These are phyloP conservation scores for Geoglossum cookeanum DNA, from an alignment of 2,329 filamentous ascomycete species.

Conservation along the genomic window DNA sequence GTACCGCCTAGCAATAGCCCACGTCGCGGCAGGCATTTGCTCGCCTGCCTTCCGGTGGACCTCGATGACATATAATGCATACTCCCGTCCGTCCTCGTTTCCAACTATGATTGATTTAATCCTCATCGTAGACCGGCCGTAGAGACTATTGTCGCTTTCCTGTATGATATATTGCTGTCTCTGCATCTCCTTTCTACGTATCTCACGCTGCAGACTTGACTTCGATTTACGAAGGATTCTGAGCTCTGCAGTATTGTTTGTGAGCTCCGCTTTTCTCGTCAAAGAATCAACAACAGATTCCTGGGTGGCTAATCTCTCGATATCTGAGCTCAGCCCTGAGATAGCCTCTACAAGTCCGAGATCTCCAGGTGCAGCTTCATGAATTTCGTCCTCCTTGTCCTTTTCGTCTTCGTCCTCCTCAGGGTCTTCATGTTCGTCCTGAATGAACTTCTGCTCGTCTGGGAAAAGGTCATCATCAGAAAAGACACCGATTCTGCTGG, in stretches of 20 bases:
- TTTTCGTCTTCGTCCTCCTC: constrained; percentile 37
- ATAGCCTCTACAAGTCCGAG: constrained; percentile 88
- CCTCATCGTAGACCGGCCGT: constrained; percentile 71
- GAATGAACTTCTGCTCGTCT: constrained; percentile 67
- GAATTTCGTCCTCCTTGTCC: constrained; percentile 53
- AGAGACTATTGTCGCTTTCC: constrained; percentile 93
- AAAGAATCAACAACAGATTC: constrained; percentile 82
- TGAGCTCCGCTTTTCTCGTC: constrained; percentile 84
- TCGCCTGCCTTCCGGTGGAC: constrained; percentile 80
- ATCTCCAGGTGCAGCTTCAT: constrained; percentile 87
- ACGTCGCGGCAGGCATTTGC: constrained; percentile 89
- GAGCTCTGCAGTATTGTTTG: constrained; percentile 87
- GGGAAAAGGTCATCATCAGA: constrained; percentile 83
- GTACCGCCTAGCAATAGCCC: constrained; percentile 82
- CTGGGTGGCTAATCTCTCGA: constrained; percentile 73
- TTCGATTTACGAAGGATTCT: constrained; percentile 87
- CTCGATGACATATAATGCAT: constrained; percentile 75
- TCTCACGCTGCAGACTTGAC: constrained; percentile 78
- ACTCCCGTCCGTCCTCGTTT: constrained; percentile 82
- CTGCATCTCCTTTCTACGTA: constrained; percentile 85
- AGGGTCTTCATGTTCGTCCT: constrained; percentile 67
- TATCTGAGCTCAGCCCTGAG: constrained; percentile 67
- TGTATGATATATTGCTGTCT: constrained; percentile 93
- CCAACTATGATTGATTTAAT: constrained; percentile 91
- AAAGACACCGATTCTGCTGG: constrained; percentile 80